Evolutionary conservation across 2,329 filamentous ascomycete genomes (phyloP).

Genomic region (Xenosphaeropsis pyriputrescens): DNA sequence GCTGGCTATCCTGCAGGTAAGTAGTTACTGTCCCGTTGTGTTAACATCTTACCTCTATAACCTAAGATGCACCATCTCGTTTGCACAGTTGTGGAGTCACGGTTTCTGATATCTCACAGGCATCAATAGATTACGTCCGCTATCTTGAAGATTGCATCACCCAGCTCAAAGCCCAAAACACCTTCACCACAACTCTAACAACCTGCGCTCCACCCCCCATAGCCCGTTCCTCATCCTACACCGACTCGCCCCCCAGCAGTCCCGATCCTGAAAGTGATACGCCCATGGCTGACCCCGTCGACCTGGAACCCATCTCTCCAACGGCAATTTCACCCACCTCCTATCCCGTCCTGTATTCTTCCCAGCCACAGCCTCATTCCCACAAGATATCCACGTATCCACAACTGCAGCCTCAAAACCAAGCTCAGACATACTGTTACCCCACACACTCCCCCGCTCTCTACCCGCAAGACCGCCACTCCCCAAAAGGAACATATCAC

Average conservation of each 20-base stretch:
- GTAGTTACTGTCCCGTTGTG: conserved; percentile 10
- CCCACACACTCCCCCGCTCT: conserved; percentile 6
- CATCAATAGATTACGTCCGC: conserved; percentile 88
- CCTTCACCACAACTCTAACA: conserved; percentile 10
- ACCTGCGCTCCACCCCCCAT: conserved; percentile 6
- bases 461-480: conserved; percentile 3
- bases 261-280: conserved; percentile 43
- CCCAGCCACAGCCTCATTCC: conserved; percentile 6
- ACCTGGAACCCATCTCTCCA: conserved; percentile 33
- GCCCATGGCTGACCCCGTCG: conserved; percentile 7
- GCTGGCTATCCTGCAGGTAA: conserved; percentile 80
- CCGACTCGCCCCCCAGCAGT: conserved; percentile 27
- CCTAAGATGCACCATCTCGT: no score
- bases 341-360: conserved; percentile 8
- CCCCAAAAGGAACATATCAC: conserved; percentile 20
- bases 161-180: conserved; percentile 51
- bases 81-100: no score
- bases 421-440: no score
- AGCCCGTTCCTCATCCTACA: conserved; percentile 16
- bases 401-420: conserved; percentile 13
- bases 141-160: conserved; percentile 83
- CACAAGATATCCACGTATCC: conserved; percentile 7
- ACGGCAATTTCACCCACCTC: conserved; percentile 22
- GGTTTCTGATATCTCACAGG: conserved; percentile 32
- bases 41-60: not conserved